These are phyloP conservation scores for Astragalus membranaceus DNA, from an alignment of 306 rosid species.

Conservation along the genomic window DNA sequence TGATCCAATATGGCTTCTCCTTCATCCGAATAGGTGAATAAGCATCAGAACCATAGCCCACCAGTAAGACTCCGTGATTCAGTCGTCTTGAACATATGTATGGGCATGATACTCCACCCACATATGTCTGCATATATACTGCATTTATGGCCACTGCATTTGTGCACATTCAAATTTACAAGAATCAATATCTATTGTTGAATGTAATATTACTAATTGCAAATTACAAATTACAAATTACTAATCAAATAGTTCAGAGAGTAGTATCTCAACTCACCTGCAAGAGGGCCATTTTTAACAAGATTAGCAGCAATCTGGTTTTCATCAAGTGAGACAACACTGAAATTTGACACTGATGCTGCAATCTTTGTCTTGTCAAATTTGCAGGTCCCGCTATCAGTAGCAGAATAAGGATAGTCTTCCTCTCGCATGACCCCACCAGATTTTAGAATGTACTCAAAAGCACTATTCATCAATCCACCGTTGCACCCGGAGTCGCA, in stretches of 20 bases:
- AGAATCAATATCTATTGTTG: background rate
- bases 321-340: slow-evolving; percentile 77
- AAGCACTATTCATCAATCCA: slow-evolving; percentile 95
- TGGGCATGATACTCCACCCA: slow-evolving; percentile 93
- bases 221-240: background rate
- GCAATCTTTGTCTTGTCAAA: slow-evolving; percentile 73
- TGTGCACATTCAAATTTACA: background rate
- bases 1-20: slow-evolving; percentile 90
- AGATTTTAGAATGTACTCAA: slow-evolving; percentile 79
- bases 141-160: slow-evolving; percentile 91
- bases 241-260: background rate
- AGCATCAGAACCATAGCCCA: slow-evolving; percentile 72
- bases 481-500: slow-evolving; percentile 97
- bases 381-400: slow-evolving; percentile 62
- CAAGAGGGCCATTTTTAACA: slow-evolving; percentile 91
- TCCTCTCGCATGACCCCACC: slow-evolving; percentile 90
- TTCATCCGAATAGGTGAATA: slow-evolving; percentile 77
- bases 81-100: slow-evolving; percentile 68
- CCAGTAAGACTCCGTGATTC: slow-evolving; percentile 83
- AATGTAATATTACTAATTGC: background rate
- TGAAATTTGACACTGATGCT: slow-evolving; percentile 87
- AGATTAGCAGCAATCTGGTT: slow-evolving; percentile 91
- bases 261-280: slow-evolving; percentile 34
- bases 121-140: slow-evolving; percentile 88
- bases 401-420: slow-evolving; percentile 89